phyloP scores from a whole-genome alignment of 345 rosid species.

The Bruguiera sexangula region DNA sequence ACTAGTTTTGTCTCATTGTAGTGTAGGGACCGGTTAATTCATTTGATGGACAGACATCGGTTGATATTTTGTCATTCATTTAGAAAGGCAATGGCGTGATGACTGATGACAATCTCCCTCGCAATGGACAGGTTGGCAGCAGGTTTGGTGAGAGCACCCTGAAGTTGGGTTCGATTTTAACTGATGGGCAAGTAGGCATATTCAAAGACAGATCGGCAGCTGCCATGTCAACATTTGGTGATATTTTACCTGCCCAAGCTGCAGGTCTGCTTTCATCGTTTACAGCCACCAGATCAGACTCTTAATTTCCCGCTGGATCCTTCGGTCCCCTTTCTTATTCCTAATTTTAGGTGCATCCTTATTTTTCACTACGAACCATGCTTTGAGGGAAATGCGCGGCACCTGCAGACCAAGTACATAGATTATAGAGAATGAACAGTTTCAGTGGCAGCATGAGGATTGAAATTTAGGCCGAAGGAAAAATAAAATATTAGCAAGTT shows the following conservation, averaged over 20 bases:
- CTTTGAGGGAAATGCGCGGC: background rate
- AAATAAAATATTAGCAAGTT: too few relatives aligned
- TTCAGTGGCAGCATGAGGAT: too few relatives aligned
- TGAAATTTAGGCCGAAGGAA: too few relatives aligned
- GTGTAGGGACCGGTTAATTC: too few relatives aligned
- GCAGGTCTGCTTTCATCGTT: constrained; percentile 97
- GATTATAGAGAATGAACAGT: background rate
- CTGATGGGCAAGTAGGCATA: constrained; percentile 95
- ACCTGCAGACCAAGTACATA: background rate
- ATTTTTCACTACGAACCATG: background rate
- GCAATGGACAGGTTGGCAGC: constrained; percentile 74
- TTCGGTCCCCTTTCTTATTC: background rate
- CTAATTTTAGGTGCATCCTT: background rate
- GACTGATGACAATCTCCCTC: constrained; percentile 14
- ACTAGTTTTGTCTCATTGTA: too few relatives aligned
- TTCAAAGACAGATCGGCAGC: constrained; percentile 96
- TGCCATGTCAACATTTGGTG: constrained; percentile 95
- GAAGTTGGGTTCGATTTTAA: constrained; percentile 85
- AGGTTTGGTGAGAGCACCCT: constrained; percentile 94
- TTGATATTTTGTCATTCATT: constrained; percentile 6
- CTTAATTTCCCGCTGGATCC: background rate
- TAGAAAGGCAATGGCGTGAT: constrained; percentile 1
- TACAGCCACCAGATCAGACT: constrained; percentile 55
- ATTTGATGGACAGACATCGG: too few relatives aligned
- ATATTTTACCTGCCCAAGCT: constrained; percentile 91